A percentile compares a stretch with the other conserved stretches of the same genome.
phyloP scores from a whole-genome alignment of 257 asterid species.

The Salvia rosmarinus region DNA sequence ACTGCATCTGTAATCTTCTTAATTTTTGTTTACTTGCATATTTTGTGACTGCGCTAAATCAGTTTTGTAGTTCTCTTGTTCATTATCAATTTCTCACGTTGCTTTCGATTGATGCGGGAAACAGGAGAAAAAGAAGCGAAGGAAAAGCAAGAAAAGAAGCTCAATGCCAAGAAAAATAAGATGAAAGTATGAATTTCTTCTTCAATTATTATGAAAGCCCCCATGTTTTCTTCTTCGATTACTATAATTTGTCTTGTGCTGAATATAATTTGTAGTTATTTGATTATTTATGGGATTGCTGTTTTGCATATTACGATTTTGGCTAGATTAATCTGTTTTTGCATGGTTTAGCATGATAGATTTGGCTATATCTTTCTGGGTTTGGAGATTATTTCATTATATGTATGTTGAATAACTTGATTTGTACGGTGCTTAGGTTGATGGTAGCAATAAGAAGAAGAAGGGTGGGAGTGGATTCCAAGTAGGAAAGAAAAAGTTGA shows the following conservation, averaged over 20 bases:
- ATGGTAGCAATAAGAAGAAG: constrained; percentile 77
- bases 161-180: constrained; percentile 83
- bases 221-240: background rate
- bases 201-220: background rate
- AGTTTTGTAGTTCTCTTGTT: background rate
- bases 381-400: background rate
- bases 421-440: constrained; percentile 63
- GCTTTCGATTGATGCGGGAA: constrained; percentile 26
- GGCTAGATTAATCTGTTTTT: background rate
- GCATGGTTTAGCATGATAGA: background rate
- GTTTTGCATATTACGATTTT: background rate
- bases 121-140: constrained; percentile 74
- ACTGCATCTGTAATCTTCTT: background rate
- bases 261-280: background rate
- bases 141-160: constrained; percentile 71
- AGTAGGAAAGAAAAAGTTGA: constrained; percentile 94
- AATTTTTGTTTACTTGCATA: background rate
- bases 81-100: background rate
- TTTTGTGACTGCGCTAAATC: background rate
- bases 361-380: background rate
- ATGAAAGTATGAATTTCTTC: constrained; percentile 64
- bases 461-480: constrained; percentile 72
- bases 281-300: constrained; percentile 1
- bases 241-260: background rate
- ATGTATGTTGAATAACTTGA: background rate